Percentiles rank a stretch among this genome's conserved stretches.
Evolutionary conservation across 2,329 filamentous ascomycete genomes (phyloP).

Genomic region (Colletotrichum spaethianum): DNA sequence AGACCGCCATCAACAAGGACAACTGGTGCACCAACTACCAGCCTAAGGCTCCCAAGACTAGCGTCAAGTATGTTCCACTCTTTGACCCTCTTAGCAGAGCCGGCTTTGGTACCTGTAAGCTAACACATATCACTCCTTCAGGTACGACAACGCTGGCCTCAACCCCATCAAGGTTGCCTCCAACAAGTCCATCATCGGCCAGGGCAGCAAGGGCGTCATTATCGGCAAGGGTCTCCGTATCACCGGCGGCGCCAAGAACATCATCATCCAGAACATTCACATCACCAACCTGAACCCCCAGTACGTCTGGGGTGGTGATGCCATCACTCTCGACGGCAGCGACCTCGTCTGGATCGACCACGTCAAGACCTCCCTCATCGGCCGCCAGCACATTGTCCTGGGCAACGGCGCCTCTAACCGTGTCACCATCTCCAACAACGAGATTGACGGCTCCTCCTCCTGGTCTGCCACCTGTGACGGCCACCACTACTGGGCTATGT

Average conservation of each 20-base stretch:
- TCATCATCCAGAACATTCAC: constrained; percentile 69
- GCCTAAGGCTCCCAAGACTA: constrained; percentile 61
- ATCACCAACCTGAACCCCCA: constrained; percentile 69
- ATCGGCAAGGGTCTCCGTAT: constrained; percentile 70
- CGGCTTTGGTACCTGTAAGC: background rate
- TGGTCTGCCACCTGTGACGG: constrained; percentile 72
- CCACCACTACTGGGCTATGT: constrained; percentile 73
- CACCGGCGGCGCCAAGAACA: constrained; percentile 61
- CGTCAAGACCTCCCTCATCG: constrained; percentile 69
- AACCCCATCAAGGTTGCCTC: constrained; percentile 66
- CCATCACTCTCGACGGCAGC: constrained; percentile 65
- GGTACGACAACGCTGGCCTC: constrained; percentile 66
- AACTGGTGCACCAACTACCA: constrained; percentile 73
- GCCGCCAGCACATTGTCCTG: constrained; percentile 73
- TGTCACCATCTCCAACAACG: constrained; percentile 72
- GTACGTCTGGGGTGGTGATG: constrained; percentile 74
- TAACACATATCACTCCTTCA: background rate
- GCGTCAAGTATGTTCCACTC: constrained; percentile 48
- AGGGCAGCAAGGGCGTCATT: constrained; percentile 67
- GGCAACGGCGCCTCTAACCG: constrained; percentile 67
- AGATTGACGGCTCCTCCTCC: constrained; percentile 67
- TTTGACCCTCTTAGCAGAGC: background rate
- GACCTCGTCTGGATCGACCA: constrained; percentile 67
- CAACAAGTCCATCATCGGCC: constrained; percentile 71
- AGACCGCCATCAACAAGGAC: constrained; percentile 73